Evolutionary conservation across 176 grass and related monocot species (phyloP), one percentile per base, ranked within the genome.

Genomic region (Luzula sylvatica): DNA sequence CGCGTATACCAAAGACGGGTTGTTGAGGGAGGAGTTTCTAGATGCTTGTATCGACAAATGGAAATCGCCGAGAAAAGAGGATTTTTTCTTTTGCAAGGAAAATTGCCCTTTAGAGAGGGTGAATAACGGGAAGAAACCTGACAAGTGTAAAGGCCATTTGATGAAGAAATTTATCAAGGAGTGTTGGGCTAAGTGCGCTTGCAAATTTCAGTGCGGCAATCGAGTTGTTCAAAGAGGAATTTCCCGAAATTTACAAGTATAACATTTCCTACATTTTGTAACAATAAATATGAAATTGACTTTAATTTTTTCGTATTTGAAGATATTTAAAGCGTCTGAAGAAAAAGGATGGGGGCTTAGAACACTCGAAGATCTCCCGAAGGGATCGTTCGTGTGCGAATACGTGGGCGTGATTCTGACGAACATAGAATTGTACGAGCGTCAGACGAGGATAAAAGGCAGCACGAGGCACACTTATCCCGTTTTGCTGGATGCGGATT

Each of bases 371-470:
- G 17, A 43, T 21, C 55, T 96, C 49, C 77, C 92, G 53, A 74
- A 44, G 56, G 92, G 92, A 46, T 72, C 80, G 42, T 96, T 96
- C 66, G 27, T 96, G 26, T 96, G 92, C 44, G 92, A 96, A 55
- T 96, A 89, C 68, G 71, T 77, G 51, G 92, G 92, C 59, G 92
- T 89, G 73, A 75, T 96, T 64, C 58, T 96, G 50, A 96, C 92
- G 20, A 96, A 96, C 52, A 89, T n/a, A 23, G 92, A 96, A 38
- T 59, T 89, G 11, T 65, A 96, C 79, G 60, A 96, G 29, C 65
- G 85, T 51, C 83, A 52, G 32, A 72, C 55, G 40, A 25, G 67
- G 56, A 66, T 23, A 13, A 74, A 45, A 23, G 60, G 65, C 7
- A 79, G 79, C 9, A 32, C 5, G 30, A 77, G 30, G 3, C 92